Evolutionary conservation across 305 asterid species (phyloP).

Genomic region (Fraxinus sp.): DNA sequence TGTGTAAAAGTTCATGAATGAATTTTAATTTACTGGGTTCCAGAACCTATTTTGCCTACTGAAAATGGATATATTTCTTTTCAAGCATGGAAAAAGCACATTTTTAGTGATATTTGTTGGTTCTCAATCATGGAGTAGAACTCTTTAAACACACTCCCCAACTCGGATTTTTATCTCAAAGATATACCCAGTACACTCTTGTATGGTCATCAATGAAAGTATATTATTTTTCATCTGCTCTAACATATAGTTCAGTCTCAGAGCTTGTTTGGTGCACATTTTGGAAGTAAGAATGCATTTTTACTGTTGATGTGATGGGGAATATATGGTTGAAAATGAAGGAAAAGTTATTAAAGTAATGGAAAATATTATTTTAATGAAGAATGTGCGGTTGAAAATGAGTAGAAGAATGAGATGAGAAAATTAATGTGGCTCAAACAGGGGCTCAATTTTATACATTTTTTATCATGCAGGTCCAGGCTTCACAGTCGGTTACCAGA

Average conservation of each 20-base stretch:
- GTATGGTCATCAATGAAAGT: not conserved
- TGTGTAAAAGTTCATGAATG: not conserved
- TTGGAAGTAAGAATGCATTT: too few relatives aligned
- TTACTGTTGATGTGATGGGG: too few relatives aligned
- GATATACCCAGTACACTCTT: not conserved
- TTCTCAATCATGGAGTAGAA: not conserved
- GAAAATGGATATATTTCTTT: conserved; percentile 6
- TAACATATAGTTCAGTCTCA: not conserved
- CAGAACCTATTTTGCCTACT: not conserved
- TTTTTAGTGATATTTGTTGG: not conserved
- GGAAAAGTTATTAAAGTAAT: too few relatives aligned
- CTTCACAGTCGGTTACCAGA: too few relatives aligned
- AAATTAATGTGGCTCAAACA: too few relatives aligned
- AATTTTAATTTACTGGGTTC: conserved; percentile 3
- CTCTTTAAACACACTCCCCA: not conserved
- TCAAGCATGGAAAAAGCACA: not conserved
- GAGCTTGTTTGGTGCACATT: too few relatives aligned
- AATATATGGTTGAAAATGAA: too few relatives aligned
- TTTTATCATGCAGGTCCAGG: conserved; percentile 51
- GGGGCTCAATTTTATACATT: not conserved
- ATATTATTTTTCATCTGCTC: not conserved
- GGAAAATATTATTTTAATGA: too few relatives aligned
- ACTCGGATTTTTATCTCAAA: not conserved
- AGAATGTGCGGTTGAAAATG: too few relatives aligned
- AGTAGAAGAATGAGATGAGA: too few relatives aligned